Percentiles rank a stretch among this genome's conserved stretches.
Evolutionary conservation across 2,329 filamentous ascomycete species (phyloP).

Genomic region (Zalaria obscura): DNA sequence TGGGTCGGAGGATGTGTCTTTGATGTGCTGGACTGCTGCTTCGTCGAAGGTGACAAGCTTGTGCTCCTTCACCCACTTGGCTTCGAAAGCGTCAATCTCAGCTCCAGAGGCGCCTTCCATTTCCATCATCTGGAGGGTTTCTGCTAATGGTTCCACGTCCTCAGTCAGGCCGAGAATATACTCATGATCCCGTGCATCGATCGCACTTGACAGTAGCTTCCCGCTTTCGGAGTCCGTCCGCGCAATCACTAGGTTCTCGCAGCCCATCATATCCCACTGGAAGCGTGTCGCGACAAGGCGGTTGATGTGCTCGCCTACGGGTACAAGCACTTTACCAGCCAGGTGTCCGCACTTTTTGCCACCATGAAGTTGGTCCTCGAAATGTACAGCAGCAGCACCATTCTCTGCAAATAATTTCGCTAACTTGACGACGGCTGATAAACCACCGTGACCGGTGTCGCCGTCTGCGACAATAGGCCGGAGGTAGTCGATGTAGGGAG

Average conservation of each 20-base stretch:
- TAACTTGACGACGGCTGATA: slow-evolving; percentile 86
- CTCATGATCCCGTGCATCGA: slow-evolving; percentile 91
- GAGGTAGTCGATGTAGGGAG: slow-evolving; percentile 82
- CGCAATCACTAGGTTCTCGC: slow-evolving; percentile 87
- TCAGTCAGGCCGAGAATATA: slow-evolving; percentile 84
- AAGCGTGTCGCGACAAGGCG: slow-evolving; percentile 81
- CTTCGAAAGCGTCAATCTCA: slow-evolving; percentile 78
- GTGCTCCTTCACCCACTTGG: slow-evolving; percentile 75
- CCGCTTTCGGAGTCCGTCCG: slow-evolving; percentile 93
- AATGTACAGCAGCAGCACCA: slow-evolving; percentile 89
- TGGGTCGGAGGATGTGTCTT: slow-evolving; percentile 9
- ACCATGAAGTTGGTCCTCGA: slow-evolving; percentile 94
- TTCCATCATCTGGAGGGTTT: slow-evolving; percentile 85
- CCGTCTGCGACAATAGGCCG: slow-evolving; percentile 92
- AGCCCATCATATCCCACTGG: slow-evolving; percentile 97
- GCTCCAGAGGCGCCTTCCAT: slow-evolving; percentile 57
- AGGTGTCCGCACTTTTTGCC: slow-evolving; percentile 98
- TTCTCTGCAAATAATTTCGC: slow-evolving; percentile 97
- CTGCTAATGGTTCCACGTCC: slow-evolving; percentile 66
- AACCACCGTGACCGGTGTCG: slow-evolving; percentile 86
- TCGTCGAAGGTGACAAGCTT: slow-evolving; percentile 86
- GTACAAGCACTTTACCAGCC: slow-evolving; percentile 89
- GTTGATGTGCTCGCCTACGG: slow-evolving; percentile 91
- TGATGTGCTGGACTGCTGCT: slow-evolving; percentile 32
- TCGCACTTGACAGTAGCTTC: slow-evolving; percentile 73